Evolutionary conservation across 2,329 filamentous ascomycete species (phyloP).

Genomic region (Fusarium chlamydosporum): DNA sequence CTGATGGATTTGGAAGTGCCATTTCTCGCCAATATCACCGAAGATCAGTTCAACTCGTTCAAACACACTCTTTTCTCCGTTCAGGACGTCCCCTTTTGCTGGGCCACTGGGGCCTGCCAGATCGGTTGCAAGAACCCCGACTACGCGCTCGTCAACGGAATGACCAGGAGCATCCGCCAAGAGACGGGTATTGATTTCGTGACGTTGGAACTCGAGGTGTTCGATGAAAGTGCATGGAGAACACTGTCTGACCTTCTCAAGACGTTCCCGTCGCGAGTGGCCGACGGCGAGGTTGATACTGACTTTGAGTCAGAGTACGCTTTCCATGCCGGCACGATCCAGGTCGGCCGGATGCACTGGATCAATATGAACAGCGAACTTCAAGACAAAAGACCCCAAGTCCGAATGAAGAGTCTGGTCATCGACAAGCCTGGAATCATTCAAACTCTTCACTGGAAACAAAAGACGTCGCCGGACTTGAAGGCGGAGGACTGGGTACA

Average conservation of each 20-base stretch:
- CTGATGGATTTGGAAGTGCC: slow-evolving; percentile 14
- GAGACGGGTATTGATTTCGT: slow-evolving; percentile 18
- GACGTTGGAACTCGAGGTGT: slow-evolving; percentile 10
- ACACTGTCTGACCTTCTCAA: slow-evolving; percentile 3
- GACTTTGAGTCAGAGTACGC: slow-evolving; percentile 17
- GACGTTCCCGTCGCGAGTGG: slow-evolving; percentile 11
- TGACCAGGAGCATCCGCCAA: slow-evolving; percentile 17
- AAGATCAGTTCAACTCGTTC: slow-evolving; percentile 12
- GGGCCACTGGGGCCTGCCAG: slow-evolving; percentile 11
- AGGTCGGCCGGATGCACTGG: slow-evolving; percentile 16
- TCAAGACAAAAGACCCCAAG: slow-evolving; percentile 7
- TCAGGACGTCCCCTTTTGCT: slow-evolving; percentile 18
- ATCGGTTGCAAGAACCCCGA: slow-evolving; percentile 18
- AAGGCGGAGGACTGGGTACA: slow-evolving; percentile 21
- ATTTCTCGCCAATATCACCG: slow-evolving; percentile 17
- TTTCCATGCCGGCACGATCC: slow-evolving; percentile 17
- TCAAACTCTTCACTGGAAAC: slow-evolving; percentile 18
- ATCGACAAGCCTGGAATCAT: slow-evolving; percentile 19
- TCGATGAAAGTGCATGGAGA: slow-evolving; percentile 4
- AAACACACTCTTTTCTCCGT: slow-evolving; percentile 13
- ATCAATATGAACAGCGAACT: slow-evolving; percentile 15
- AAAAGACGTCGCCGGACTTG: slow-evolving; percentile 9
- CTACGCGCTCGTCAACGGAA: slow-evolving; percentile 20
- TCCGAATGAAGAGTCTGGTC: slow-evolving; percentile 5
- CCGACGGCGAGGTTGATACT: slow-evolving; percentile 13